phyloP scores from a whole-genome alignment of 768 basidiomycete species.

The Rickenella mellea region DNA sequence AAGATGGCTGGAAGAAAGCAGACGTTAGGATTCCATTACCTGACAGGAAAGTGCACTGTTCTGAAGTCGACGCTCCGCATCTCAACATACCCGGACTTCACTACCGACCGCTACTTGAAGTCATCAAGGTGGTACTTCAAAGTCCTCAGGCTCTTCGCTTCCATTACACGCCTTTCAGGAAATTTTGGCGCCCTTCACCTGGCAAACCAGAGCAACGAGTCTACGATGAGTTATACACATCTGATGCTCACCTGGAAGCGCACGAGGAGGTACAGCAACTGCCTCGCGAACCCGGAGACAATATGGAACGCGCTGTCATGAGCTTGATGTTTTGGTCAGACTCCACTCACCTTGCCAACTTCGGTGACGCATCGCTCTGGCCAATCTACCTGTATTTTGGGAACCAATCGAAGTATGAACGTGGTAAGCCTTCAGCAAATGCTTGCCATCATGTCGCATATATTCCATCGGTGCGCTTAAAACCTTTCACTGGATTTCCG shows the following conservation, averaged over 20 bases:
- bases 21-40: no score
- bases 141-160: constrained; percentile 11
- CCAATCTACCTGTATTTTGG: constrained; percentile 14
- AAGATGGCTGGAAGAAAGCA: no score
- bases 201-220: constrained; percentile 11
- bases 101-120: constrained; percentile 14
- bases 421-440: constrained; percentile 4
- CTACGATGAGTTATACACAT: constrained; percentile 9
- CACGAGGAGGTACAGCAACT: constrained; percentile 10
- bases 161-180: constrained; percentile 21
- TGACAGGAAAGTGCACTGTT: no score
- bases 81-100: constrained; percentile 20
- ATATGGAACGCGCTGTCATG: constrained; percentile 7
- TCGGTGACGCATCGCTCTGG: constrained; percentile 16
- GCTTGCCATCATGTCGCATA: constrained; percentile 12
- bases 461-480: constrained; percentile 12
- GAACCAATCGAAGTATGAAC: constrained; percentile 12
- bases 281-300: constrained; percentile 10
- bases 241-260: constrained; percentile 6
- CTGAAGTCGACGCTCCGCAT: background rate
- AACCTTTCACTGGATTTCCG: background rate
- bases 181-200: constrained; percentile 7
- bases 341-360: constrained; percentile 15
- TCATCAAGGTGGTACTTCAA: constrained; percentile 16
- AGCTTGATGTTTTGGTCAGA: constrained; percentile 18